Conservation (phyloP, 1,284 basidiomycete species). For the Schizophyllum commune region DNA sequence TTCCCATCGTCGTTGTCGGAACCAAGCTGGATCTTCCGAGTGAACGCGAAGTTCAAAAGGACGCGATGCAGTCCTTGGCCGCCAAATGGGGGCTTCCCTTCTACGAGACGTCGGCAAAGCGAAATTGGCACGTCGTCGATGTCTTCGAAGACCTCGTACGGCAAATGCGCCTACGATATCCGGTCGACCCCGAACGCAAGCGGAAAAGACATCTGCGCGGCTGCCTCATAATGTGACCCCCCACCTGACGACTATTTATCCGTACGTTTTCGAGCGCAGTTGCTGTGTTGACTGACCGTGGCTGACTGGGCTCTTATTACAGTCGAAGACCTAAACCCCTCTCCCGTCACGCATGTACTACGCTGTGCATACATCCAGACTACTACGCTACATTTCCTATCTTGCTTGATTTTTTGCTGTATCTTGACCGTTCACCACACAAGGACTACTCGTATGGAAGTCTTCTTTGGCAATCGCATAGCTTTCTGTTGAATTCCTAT, state of each 20-base stretch:
- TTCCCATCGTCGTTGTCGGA: constrained; percentile 83
- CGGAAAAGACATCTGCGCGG: constrained; percentile 28
- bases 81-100: constrained; percentile 68
- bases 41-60: constrained; percentile 73
- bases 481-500: background rate
- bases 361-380: background rate
- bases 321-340: background rate
- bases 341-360: background rate
- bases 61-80: constrained; percentile 59
- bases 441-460: background rate
- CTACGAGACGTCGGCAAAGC: constrained; percentile 81
- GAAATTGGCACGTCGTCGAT: constrained; percentile 71
- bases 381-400: background rate
- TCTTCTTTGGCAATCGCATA: background rate
- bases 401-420: background rate
- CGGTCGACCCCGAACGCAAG: constrained; percentile 32
- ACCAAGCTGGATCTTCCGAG: constrained; percentile 81
- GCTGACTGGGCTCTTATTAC: too few relatives aligned
- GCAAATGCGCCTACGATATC: constrained; percentile 65
- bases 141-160: constrained; percentile 74
- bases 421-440: background rate
- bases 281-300: background rate
- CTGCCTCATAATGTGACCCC: constrained; percentile 51
- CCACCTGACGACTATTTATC: background rate
- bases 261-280: background rate